phyloP scores from a whole-genome alignment of 495 filamentous ascomycete genomes.

The Achaetomiella virescens region DNA sequence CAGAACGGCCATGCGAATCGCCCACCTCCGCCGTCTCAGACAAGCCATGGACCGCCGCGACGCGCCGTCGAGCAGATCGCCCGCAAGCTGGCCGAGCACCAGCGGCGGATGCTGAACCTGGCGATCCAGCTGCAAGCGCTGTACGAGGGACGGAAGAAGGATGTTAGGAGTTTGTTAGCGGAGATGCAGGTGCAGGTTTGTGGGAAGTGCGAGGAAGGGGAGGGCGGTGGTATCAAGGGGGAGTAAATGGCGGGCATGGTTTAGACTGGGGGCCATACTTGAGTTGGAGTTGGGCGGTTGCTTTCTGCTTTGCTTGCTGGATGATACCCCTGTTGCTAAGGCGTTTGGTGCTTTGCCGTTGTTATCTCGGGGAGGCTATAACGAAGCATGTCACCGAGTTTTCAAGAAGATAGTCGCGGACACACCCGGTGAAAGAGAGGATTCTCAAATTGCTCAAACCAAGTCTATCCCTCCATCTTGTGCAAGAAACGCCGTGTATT shows the following conservation, averaged over 20 bases:
- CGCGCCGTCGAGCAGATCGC: constrained; percentile 15
- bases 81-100: constrained; percentile 20
- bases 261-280: neutral
- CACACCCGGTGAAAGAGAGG: neutral
- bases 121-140: constrained; percentile 21
- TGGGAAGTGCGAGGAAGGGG: too few relatives aligned
- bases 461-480: constrained; percentile 4
- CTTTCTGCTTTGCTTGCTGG: neutral
- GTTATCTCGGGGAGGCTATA: neutral
- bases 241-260: neutral
- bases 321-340: constrained; percentile 6
- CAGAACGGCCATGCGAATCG: neutral
- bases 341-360: neutral
- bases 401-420: neutral
- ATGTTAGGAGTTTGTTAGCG: constrained; percentile 10
- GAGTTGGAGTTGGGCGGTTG: neutral
- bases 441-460: neutral
- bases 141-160: constrained; percentile 21
- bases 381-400: too few relatives aligned
- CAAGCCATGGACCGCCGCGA: constrained; percentile 24
- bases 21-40: constrained; percentile 4
- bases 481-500: constrained; percentile 4
- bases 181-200: neutral
- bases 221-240: neutral
- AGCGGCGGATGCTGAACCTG: constrained; percentile 19